phyloP scores from a whole-genome alignment of 2,329 filamentous ascomycete genomes.

The Thielaviopsis populi region DNA sequence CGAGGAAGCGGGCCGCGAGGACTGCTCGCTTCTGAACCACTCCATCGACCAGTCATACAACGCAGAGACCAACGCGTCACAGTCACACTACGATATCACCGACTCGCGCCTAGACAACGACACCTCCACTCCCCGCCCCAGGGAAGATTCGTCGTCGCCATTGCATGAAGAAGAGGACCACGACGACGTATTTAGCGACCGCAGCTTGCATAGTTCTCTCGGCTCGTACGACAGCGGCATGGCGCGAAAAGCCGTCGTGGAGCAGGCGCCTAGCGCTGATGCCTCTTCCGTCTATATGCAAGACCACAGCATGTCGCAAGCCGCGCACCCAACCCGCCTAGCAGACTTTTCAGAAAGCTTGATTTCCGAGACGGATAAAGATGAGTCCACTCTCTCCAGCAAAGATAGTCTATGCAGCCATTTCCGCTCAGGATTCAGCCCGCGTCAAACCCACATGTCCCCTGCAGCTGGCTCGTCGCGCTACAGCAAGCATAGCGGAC shows the following conservation, averaged over 20 bases:
- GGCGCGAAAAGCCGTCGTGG: constrained; percentile 20
- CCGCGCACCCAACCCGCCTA: constrained; percentile 29
- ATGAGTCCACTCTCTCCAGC: constrained; percentile 1
- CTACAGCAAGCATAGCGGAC: constrained; percentile 33
- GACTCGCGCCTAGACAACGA: neutral
- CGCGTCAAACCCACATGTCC: constrained; percentile 57
- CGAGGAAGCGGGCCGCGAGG: neutral
- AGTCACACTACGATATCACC: constrained; percentile 14
- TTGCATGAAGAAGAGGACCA: constrained; percentile 31
- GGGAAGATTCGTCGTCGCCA: constrained; percentile 27
- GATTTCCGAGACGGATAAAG: constrained; percentile 31
- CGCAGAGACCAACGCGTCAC: constrained; percentile 4
- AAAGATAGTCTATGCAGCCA: constrained; percentile 45
- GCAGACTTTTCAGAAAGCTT: constrained; percentile 40
- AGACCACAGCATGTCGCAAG: constrained; percentile 20
- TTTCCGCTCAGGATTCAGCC: constrained; percentile 54
- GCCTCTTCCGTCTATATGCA: constrained; percentile 5
- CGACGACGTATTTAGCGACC: constrained; percentile 45
- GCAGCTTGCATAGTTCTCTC: constrained; percentile 41
- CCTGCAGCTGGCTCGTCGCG: constrained; percentile 47
- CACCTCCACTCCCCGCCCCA: constrained; percentile 4
- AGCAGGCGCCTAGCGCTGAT: constrained; percentile 17
- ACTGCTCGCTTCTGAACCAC: constrained; percentile 14
- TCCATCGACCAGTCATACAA: constrained; percentile 16
- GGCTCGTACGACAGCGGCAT: constrained; percentile 32